Conservation (phyloP, 208 protist genomes). For the Paratrypanosoma confusum region DNA sequence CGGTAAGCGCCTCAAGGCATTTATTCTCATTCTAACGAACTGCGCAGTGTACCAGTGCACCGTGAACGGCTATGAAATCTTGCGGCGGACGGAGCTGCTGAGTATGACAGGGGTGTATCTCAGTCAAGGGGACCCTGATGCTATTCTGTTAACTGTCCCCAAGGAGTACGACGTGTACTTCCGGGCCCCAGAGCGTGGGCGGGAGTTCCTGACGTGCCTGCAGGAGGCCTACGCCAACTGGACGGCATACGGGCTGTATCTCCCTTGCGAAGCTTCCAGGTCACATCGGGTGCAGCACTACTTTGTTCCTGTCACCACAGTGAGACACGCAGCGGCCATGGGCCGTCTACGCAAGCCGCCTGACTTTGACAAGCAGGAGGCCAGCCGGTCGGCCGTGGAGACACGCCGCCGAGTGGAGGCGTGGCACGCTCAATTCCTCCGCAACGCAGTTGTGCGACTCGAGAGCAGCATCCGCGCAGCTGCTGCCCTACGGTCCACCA, state of each 20-base stretch:
- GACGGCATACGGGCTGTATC: slow-evolving; percentile 35
- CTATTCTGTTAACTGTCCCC: slow-evolving; percentile 38
- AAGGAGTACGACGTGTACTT: slow-evolving; percentile 65
- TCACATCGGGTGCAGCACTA: slow-evolving; percentile 16
- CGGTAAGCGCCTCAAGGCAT: slow-evolving; percentile 17
- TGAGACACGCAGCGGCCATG: slow-evolving; percentile 15
- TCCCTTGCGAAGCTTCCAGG: slow-evolving; percentile 15
- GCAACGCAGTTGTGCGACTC: slow-evolving; percentile 20
- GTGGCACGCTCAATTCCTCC: slow-evolving; percentile 25
- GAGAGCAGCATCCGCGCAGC: slow-evolving; percentile 5
- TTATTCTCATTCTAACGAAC: slow-evolving; percentile 55
- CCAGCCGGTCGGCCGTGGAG: slow-evolving; percentile 23
- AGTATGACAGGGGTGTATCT: slow-evolving; percentile 28
- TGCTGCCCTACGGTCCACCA: too few species aligned
- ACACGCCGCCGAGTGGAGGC: slow-evolving; percentile 7
- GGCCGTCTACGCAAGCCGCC: slow-evolving; percentile 30
- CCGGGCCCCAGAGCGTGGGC: slow-evolving; percentile 25
- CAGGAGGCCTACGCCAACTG: slow-evolving; percentile 49
- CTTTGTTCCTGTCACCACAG: slow-evolving; percentile 21
- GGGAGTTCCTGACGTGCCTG: slow-evolving; percentile 35
- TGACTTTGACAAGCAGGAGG: slow-evolving; percentile 36
- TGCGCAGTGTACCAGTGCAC: slow-evolving; percentile 52
- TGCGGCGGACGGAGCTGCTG: slow-evolving; percentile 36
- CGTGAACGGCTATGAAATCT: slow-evolving; percentile 35
- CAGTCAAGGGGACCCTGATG: slow-evolving; percentile 25